These are phyloP conservation scores for Withania somnifera DNA, from an alignment of 305 asterid genomes.

Conservation along the genomic window DNA sequence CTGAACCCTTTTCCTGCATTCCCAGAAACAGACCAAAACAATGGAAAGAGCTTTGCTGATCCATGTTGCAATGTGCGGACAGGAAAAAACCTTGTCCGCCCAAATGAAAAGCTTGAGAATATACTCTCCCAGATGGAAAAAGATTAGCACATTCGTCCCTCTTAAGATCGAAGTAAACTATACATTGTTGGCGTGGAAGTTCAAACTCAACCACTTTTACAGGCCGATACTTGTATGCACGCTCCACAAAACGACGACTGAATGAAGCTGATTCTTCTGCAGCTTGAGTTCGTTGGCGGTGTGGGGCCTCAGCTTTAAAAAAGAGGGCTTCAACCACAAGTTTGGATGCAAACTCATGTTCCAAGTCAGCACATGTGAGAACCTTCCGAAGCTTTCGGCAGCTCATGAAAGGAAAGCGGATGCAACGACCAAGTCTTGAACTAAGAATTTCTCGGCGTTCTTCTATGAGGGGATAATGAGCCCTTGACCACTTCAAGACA, in stretches of 20 bases:
- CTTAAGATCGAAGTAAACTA: constrained; percentile 24
- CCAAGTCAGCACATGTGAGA: constrained; percentile 14
- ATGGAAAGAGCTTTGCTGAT: constrained; percentile 41
- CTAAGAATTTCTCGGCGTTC: constrained; percentile 12
- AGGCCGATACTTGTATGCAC: constrained; percentile 24
- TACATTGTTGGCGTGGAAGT: constrained; percentile 18
- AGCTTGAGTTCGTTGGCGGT: constrained; percentile 17
- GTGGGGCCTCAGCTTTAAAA: constrained; percentile 23
- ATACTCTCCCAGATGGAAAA: constrained; percentile 57
- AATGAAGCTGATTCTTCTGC: constrained; percentile 7
- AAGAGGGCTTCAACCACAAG: constrained; percentile 26
- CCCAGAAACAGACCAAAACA: constrained; percentile 74
- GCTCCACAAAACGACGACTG: constrained; percentile 13
- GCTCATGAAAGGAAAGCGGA: constrained; percentile 18
- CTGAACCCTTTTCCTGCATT: constrained; percentile 24
- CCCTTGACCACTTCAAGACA: constrained; percentile 11
- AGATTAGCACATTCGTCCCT: constrained; percentile 21
- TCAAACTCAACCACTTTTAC: constrained; percentile 27
- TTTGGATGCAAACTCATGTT: constrained; percentile 17
- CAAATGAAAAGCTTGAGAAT: constrained; percentile 87
- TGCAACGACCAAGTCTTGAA: constrained; percentile 9
- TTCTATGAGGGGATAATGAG: constrained; percentile 9
- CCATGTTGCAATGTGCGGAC: constrained; percentile 21
- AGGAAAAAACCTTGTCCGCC: constrained; percentile 47
- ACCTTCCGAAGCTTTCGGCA: constrained; percentile 18